A percentile compares a stretch with the other conserved stretches of the same genome.
phyloP scores from a whole-genome alignment of 306 rosid species.

The Prunus mume region DNA sequence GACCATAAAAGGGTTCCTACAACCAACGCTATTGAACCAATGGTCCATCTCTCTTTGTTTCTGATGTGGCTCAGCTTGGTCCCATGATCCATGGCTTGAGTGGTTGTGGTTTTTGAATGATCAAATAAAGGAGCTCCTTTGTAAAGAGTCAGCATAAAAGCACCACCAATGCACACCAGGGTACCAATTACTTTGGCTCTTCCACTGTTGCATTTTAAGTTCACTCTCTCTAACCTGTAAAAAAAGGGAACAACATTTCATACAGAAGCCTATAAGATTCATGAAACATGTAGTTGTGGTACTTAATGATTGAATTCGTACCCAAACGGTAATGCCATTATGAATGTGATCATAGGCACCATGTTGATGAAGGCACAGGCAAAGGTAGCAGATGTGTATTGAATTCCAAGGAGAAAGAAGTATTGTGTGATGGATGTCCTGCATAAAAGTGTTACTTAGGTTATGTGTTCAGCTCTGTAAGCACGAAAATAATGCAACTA shows the following conservation, averaged over 20 bases:
- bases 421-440: slow-evolving; percentile 86
- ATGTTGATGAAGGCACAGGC: slow-evolving; percentile 79
- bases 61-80: slow-evolving; percentile 17
- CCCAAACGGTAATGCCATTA: slow-evolving; percentile 87
- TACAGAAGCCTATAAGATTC: neutral
- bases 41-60: slow-evolving; percentile 50
- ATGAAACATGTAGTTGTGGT: neutral
- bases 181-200: slow-evolving; percentile 74
- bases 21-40: slow-evolving; percentile 66
- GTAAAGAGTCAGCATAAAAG: slow-evolving; percentile 56
- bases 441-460: slow-evolving; percentile 12
- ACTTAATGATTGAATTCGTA: slow-evolving; percentile 10
- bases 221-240: slow-evolving; percentile 65
- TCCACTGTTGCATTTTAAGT: slow-evolving; percentile 67
- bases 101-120: slow-evolving; percentile 21
- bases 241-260: neutral
- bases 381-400: slow-evolving; percentile 88
- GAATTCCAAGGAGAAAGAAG: slow-evolving; percentile 79
- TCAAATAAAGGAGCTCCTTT: slow-evolving; percentile 56
- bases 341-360: slow-evolving; percentile 75
- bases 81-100: slow-evolving; percentile 21
- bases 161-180: slow-evolving; percentile 67
- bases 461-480: neutral
- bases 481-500: neutral
- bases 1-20: slow-evolving; percentile 75